phyloP scores from a whole-genome alignment of 2,329 filamentous ascomycete genomes.

The Parafenestella ontariensis region DNA sequence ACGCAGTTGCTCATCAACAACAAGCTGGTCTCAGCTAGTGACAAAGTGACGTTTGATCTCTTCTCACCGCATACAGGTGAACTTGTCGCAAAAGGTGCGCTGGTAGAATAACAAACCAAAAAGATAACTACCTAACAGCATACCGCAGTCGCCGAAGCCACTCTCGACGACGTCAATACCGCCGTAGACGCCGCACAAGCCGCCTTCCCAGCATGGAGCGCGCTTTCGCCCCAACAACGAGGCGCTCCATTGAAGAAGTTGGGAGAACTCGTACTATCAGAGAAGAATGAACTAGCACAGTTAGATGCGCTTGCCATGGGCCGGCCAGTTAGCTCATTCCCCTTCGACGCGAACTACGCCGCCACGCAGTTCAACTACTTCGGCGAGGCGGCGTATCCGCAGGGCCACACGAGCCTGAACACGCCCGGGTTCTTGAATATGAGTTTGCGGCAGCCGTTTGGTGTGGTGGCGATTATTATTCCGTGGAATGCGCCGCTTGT shows the following conservation, averaged over 20 bases:
- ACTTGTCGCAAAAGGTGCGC: slow-evolving; percentile 36
- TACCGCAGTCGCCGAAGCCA: slow-evolving; percentile 33
- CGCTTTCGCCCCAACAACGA: slow-evolving; percentile 47
- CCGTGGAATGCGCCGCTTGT: slow-evolving; percentile 56
- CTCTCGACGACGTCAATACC: slow-evolving; percentile 31
- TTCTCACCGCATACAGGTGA: slow-evolving; percentile 38
- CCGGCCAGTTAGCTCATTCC: slow-evolving; percentile 80
- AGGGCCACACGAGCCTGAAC: slow-evolving; percentile 74
- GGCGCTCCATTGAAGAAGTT: slow-evolving; percentile 54
- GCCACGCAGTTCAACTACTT: slow-evolving; percentile 82
- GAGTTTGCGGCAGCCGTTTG: slow-evolving; percentile 78
- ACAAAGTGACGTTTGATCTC: slow-evolving; percentile 35
- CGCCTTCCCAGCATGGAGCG: slow-evolving; percentile 41
- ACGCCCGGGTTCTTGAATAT: slow-evolving; percentile 60
- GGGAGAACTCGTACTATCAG: slow-evolving; percentile 39
- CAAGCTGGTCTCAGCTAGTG: slow-evolving; percentile 37
- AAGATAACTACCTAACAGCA: no score
- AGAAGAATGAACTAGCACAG: slow-evolving; percentile 77
- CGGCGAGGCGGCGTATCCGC: slow-evolving; percentile 77
- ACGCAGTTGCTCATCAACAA: slow-evolving; percentile 33
- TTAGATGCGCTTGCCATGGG: slow-evolving; percentile 85
- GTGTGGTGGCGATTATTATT: slow-evolving; percentile 81
- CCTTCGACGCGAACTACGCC: slow-evolving; percentile 78
- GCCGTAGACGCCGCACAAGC: slow-evolving; percentile 34
- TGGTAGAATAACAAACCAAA: no score